Conservation (phyloP, 352 stramenopile species). For the Halophytophthora batemanensis region DNA sequence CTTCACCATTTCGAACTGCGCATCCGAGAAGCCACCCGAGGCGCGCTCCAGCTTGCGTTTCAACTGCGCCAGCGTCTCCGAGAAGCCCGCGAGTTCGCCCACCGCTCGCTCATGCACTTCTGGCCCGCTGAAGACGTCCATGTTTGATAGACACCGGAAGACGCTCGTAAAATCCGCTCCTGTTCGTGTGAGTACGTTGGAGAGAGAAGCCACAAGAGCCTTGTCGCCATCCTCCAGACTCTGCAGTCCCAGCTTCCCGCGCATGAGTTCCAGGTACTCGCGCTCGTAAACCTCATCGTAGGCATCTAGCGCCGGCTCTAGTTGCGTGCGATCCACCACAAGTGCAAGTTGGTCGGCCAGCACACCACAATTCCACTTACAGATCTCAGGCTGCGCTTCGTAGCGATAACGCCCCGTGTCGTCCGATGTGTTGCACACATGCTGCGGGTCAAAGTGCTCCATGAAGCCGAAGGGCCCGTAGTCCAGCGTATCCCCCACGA, state of each 20-base stretch:
- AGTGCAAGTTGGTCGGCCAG: slow-evolving; percentile 66
- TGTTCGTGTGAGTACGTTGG: slow-evolving; percentile 57
- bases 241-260: slow-evolving; percentile 61
- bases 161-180: slow-evolving; percentile 76
- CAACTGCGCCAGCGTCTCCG: slow-evolving; percentile 64
- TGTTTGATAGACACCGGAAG: slow-evolving; percentile 55
- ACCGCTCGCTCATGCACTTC: slow-evolving; percentile 23
- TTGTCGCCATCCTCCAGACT: slow-evolving; percentile 35
- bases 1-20: slow-evolving; percentile 72
- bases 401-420: slow-evolving; percentile 79
- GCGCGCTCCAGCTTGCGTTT: slow-evolving; percentile 44
- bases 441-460: slow-evolving; percentile 85
- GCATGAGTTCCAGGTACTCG: slow-evolving; percentile 63
- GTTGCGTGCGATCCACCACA: slow-evolving; percentile 26
- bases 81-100: slow-evolving; percentile 52
- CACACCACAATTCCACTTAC: slow-evolving; percentile 81
- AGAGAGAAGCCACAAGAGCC: slow-evolving; percentile 44
- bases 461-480: slow-evolving; percentile 93
- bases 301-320: slow-evolving; percentile 22
- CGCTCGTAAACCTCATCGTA: slow-evolving; percentile 50
- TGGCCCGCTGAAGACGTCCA: slow-evolving; percentile 36
- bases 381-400: slow-evolving; percentile 78
- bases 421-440: slow-evolving; percentile 84
- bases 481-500: slow-evolving; percentile 90
- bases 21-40: slow-evolving; percentile 53